phyloP scores from a whole-genome alignment of 169 alveolate species.

The Plasmodium yoelii region DNA sequence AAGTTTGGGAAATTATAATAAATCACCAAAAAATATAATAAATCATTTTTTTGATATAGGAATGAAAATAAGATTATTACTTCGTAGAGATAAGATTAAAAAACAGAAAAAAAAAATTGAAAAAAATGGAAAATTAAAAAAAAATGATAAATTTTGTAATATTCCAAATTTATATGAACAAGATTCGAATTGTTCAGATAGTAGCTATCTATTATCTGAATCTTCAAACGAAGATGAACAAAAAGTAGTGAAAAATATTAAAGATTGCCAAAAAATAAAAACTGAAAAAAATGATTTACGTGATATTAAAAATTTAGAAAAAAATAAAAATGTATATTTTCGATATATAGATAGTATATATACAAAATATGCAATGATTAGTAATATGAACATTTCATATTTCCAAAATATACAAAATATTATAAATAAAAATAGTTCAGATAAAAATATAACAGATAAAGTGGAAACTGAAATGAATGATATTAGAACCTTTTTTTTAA shows the following conservation, averaged over 20 bases:
- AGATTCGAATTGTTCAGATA: neutral
- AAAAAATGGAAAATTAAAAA: neutral
- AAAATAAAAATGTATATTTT: slow-evolving; percentile 47
- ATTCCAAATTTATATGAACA: neutral
- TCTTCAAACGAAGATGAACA: slow-evolving; percentile 9
- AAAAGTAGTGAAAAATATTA: neutral
- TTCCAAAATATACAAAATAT: slow-evolving; percentile 8
- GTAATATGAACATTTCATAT: slow-evolving; percentile 9
- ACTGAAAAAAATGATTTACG: slow-evolving; percentile 17
- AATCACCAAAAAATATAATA: neutral
- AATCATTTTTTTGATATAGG: slow-evolving; percentile 22
- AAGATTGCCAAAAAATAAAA: slow-evolving; percentile 13
- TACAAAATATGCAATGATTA: slow-evolving; percentile 8
- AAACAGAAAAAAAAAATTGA: slow-evolving; percentile 9
- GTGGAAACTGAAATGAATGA: neutral
- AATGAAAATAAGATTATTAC: slow-evolving; percentile 16
- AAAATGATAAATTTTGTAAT: neutral
- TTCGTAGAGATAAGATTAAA: slow-evolving; percentile 17
- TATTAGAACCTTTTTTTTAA: slow-evolving; percentile 5
- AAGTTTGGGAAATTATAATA: neutral
- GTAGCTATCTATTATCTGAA: slow-evolving; percentile 32
- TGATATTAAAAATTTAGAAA: slow-evolving; percentile 21
- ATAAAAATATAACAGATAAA: neutral
- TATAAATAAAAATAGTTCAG: neutral
- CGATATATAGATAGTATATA: slow-evolving; percentile 9